Conservation (phyloP, 1,284 basidiomycete species). For the Bjerkandera adusta region DNA sequence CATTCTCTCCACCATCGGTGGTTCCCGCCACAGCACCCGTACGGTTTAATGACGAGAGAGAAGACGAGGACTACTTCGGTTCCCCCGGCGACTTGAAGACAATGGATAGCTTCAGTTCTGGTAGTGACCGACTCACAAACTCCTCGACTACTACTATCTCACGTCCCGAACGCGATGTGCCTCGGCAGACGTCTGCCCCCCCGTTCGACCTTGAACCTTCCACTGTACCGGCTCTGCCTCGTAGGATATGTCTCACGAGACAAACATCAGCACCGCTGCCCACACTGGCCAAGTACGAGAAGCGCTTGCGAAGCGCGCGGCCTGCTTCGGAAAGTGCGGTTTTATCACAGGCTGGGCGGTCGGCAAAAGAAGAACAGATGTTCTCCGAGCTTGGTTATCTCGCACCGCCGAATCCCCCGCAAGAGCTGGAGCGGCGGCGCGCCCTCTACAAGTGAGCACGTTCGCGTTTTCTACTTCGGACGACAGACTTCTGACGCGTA, state of each 20-base stretch:
- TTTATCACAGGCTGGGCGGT: constrained; percentile 39
- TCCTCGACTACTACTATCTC: constrained; percentile 1
- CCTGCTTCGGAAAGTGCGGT: constrained; percentile 34
- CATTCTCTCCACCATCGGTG: constrained; percentile 15
- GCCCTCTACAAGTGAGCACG: constrained; percentile 75
- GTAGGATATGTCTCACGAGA: constrained; percentile 51
- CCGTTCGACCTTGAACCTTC: constrained; percentile 23
- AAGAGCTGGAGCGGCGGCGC: constrained; percentile 76
- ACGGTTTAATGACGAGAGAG: constrained; percentile 14
- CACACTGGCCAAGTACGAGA: constrained; percentile 37
- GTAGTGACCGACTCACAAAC: constrained; percentile 2
- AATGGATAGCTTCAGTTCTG: constrained; percentile 3
- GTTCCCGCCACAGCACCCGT: constrained; percentile 31
- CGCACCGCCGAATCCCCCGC: constrained; percentile 75
- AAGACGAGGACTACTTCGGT: constrained; percentile 33
- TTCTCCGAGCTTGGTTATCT: constrained; percentile 68
- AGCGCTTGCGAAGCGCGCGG: constrained; percentile 36
- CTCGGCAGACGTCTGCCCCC: constrained; percentile 28
- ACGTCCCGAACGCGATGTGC: constrained; percentile 18
- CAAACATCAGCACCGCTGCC: constrained; percentile 63
- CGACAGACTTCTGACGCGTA: constrained; percentile 13
- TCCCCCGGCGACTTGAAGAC: constrained; percentile 10
- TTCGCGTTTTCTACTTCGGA: neutral
- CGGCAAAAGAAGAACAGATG: constrained; percentile 63
- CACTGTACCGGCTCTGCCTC: constrained; percentile 45